phyloP scores from a whole-genome alignment of 352 stramenopile species.

The Phytophthora sp. region DNA sequence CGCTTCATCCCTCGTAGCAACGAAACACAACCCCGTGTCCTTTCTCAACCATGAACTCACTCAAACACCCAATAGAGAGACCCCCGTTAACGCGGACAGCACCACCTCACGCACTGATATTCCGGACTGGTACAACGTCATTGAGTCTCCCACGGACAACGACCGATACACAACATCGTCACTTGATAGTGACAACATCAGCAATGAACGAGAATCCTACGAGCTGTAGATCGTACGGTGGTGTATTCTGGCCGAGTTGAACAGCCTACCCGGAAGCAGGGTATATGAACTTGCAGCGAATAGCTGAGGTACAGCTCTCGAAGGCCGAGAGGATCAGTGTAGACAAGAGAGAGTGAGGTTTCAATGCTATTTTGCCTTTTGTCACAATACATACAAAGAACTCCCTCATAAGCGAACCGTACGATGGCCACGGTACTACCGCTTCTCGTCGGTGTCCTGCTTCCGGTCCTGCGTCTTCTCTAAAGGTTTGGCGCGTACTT shows the following conservation, averaged over 20 bases:
- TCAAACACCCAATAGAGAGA: slow-evolving; percentile 13
- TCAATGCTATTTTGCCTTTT: slow-evolving; percentile 6
- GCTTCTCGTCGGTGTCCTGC: slow-evolving; percentile 28
- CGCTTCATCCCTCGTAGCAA: slow-evolving; percentile 31
- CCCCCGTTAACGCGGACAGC: slow-evolving; percentile 7
- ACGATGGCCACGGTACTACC: slow-evolving; percentile 9
- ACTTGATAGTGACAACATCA: slow-evolving; percentile 40
- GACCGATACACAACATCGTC: slow-evolving; percentile 41
- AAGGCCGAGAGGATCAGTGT: slow-evolving; percentile 23
- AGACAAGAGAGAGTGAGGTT: slow-evolving; percentile 30
- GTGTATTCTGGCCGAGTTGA: slow-evolving; percentile 7
- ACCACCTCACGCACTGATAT: slow-evolving; percentile 30
- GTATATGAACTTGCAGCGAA: slow-evolving; percentile 24
- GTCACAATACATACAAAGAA: neutral
- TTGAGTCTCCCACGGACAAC: slow-evolving; percentile 52
- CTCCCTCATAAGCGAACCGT: too few species aligned
- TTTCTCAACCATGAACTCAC: slow-evolving; percentile 40
- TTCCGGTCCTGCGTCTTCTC: slow-evolving; percentile 35
- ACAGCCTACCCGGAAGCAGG: slow-evolving; percentile 17
- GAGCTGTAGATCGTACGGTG: slow-evolving; percentile 53
- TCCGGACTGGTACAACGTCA: slow-evolving; percentile 64
- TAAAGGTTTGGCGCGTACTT: slow-evolving; percentile 71
- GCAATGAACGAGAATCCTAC: slow-evolving; percentile 59
- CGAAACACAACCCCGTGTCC: slow-evolving; percentile 36
- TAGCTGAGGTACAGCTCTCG: slow-evolving; percentile 18